Evolutionary conservation across 2,329 filamentous ascomycete genomes (phyloP).

Genomic region (Erysiphe neolycopersici): DNA sequence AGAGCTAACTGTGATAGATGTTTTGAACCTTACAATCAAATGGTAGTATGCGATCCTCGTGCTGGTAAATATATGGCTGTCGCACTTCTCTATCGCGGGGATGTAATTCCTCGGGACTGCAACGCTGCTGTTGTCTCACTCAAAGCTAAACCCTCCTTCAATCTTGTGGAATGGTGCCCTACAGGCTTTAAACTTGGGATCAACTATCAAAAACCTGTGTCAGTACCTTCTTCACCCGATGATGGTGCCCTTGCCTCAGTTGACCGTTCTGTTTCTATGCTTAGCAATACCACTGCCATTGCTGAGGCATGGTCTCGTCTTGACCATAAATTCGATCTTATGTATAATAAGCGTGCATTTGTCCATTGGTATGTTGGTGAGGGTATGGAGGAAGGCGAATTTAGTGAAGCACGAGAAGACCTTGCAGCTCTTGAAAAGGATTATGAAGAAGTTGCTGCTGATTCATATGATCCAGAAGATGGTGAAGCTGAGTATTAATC

Average conservation of each 20-base stretch:
- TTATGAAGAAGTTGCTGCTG: constrained; percentile 94
- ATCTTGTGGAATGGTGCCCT: constrained; percentile 41
- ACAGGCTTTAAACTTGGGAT: constrained; percentile 45
- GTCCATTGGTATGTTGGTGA: constrained; percentile 99
- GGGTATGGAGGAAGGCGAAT: constrained; percentile 99
- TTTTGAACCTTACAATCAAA: constrained; percentile 42
- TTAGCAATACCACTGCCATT: constrained; percentile 96
- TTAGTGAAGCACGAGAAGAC: constrained; percentile 97
- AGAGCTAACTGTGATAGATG: constrained; percentile 14
- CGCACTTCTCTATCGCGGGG: constrained; percentile 36
- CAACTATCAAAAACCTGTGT: constrained; percentile 32
- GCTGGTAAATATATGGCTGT: constrained; percentile 46
- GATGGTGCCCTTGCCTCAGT: constrained; percentile 24
- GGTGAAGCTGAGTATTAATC: constrained; percentile 31
- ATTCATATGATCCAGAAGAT: constrained; percentile 73
- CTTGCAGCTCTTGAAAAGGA: constrained; percentile 92
- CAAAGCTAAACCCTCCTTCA: constrained; percentile 36
- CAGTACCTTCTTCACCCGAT: constrained; percentile 18
- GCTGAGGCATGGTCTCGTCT: constrained; percentile 94
- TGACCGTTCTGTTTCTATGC: constrained; percentile 38
- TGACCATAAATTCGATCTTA: constrained; percentile 96
- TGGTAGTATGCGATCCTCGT: constrained; percentile 40
- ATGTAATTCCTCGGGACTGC: constrained; percentile 35
- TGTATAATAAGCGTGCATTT: constrained; percentile 99
- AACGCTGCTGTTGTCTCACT: constrained; percentile 29